phyloP scores from a whole-genome alignment of 345 rosid genomes.

The Syzygium aqueum region DNA sequence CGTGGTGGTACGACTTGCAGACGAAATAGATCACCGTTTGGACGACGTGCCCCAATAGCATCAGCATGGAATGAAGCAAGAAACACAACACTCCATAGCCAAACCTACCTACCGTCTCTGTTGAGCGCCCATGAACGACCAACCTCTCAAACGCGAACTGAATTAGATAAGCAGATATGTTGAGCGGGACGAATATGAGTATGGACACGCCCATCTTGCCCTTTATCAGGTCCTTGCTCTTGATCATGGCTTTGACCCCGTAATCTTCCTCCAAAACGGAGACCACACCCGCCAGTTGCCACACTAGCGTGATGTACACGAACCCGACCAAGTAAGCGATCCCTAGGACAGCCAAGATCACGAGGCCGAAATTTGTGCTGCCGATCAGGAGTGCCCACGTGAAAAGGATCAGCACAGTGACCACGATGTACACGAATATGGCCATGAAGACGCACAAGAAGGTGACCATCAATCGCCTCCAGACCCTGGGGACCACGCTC shows the following conservation, averaged over 20 bases:
- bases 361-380: not conserved
- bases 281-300: conserved; percentile 45
- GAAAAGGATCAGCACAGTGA: not conserved
- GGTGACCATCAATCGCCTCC: conserved; percentile 46
- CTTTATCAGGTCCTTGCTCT: conserved; percentile 24
- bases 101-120: conserved; percentile 10
- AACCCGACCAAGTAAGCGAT: conserved; percentile 13
- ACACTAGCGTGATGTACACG: conserved; percentile 27
- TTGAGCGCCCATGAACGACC: conserved; percentile 4
- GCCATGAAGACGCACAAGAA: conserved; percentile 20
- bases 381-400: not conserved
- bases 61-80: conserved; percentile 13
- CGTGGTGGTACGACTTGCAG: conserved; percentile 51
- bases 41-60: conserved; percentile 27
- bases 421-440: conserved; percentile 13
- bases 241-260: conserved; percentile 40
- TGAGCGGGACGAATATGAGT: conserved; percentile 16
- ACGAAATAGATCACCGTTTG: conserved; percentile 48
- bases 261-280: conserved; percentile 41
- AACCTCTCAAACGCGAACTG: conserved; percentile 8
- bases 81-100: conserved; percentile 23
- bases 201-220: conserved; percentile 28
- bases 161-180: not conserved
- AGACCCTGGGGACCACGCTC: conserved; percentile 39
- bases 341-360: not conserved